These are phyloP conservation scores for Fraxinus quadrangulata DNA, from an alignment of 257 asterid genomes.

Conservation along the genomic window DNA sequence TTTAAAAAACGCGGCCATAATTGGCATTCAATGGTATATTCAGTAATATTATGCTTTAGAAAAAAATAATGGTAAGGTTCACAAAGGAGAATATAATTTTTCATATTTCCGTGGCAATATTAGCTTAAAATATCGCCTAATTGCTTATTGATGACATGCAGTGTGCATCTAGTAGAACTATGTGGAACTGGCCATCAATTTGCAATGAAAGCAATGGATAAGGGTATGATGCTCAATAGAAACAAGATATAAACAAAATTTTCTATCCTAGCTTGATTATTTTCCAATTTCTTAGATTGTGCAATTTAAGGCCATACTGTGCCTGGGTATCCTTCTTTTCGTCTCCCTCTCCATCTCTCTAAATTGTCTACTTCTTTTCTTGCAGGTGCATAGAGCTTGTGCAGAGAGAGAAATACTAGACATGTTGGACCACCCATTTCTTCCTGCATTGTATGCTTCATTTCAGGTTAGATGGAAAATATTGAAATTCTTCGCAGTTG, in stretches of 20 bases:
- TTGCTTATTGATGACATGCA: background rate
- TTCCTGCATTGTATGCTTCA: slow-evolving; percentile 97
- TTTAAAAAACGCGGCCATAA: too few species aligned
- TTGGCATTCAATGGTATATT: too few species aligned
- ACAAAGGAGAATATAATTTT: too few species aligned
- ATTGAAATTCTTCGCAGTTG: background rate
- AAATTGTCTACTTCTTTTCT: slow-evolving; percentile 4
- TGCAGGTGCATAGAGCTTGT: slow-evolving; percentile 98
- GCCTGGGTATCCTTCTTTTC: background rate
- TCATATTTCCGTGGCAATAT: too few species aligned
- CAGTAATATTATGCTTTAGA: too few species aligned
- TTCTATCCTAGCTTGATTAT: background rate
- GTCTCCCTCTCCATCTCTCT: background rate
- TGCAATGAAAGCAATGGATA: slow-evolving; percentile 99
- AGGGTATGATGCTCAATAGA: slow-evolving; percentile 81
- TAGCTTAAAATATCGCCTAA: background rate
- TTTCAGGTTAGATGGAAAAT: slow-evolving; percentile 66
- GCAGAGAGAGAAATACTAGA: slow-evolving; percentile 97
- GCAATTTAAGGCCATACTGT: background rate
- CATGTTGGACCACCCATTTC: slow-evolving; percentile 98
- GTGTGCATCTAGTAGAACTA: slow-evolving; percentile 94
- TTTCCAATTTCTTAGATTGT: background rate
- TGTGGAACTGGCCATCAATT: slow-evolving; percentile 72
- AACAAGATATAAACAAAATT: slow-evolving; percentile 64
- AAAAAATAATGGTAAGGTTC: too few species aligned